Conservation (phyloP, 805 yeast species). For the Ogataea trehalophila region DNA sequence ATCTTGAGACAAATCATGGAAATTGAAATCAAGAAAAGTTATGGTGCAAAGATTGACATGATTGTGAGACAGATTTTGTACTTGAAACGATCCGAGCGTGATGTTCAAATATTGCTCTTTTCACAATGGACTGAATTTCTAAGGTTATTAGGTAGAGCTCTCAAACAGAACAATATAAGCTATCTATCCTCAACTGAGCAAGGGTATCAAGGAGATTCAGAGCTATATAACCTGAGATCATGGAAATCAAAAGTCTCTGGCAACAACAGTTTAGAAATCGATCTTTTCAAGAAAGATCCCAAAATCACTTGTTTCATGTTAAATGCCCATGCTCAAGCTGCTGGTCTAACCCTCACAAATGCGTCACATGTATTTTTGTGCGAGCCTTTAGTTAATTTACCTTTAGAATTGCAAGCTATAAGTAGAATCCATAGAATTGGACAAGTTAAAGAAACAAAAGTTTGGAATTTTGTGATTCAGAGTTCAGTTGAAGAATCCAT, state of each 20-base stretch:
- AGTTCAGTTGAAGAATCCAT: conserved; percentile 89
- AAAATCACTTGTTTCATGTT: conserved; percentile 77
- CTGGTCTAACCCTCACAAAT: conserved; percentile 86
- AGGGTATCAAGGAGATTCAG: neutral
- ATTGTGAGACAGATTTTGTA: conserved; percentile 69
- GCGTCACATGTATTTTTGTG: conserved; percentile 90
- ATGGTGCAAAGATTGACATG: conserved; percentile 85
- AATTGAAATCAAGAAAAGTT: conserved; percentile 41
- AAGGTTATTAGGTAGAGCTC: conserved; percentile 58
- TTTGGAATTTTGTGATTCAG: conserved; percentile 86
- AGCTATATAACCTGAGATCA: neutral
- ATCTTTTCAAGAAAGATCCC: conserved; percentile 54
- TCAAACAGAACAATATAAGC: conserved; percentile 51
- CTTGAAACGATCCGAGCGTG: conserved; percentile 50
- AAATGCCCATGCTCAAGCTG: conserved; percentile 81
- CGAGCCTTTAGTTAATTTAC: conserved; percentile 86
- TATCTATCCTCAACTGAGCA: conserved; percentile 49
- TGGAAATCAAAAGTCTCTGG: conserved; percentile 9
- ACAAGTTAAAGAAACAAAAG: conserved; percentile 72
- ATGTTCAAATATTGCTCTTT: conserved; percentile 77
- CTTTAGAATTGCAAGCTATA: conserved; percentile 87
- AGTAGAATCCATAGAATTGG: conserved; percentile 93
- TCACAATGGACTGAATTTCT: conserved; percentile 86
- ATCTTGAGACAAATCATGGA: conserved; percentile 42
- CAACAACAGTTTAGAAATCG: conserved; percentile 35